These are phyloP conservation scores for Xylaria sp. DNA, from an alignment of 2,329 filamentous ascomycete genomes.

Conservation along the genomic window DNA sequence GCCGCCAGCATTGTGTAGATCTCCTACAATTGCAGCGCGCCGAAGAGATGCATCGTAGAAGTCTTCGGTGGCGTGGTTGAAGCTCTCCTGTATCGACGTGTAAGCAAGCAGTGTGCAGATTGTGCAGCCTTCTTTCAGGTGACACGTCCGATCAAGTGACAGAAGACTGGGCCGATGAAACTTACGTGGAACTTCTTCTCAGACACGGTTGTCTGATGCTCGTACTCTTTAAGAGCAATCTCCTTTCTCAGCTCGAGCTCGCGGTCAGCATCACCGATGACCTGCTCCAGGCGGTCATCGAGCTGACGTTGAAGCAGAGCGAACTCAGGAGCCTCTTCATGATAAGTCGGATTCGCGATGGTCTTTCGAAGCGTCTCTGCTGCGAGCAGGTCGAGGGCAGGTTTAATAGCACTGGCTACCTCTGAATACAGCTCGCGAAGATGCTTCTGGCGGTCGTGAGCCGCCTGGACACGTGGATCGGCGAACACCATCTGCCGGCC, in stretches of 20 bases:
- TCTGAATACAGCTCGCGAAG: constrained; percentile 61
- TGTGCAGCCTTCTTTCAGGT: constrained; percentile 8
- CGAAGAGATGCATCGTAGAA: constrained; percentile 29
- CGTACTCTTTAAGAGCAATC: constrained; percentile 31
- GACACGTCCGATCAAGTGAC: constrained; percentile 4
- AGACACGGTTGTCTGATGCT: constrained; percentile 35
- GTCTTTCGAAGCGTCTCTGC: constrained; percentile 50
- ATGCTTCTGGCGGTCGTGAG: constrained; percentile 59
- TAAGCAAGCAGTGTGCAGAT: constrained; percentile 23
- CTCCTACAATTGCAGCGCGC: constrained; percentile 25
- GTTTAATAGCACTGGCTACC: constrained; percentile 58
- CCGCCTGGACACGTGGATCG: constrained; percentile 50
- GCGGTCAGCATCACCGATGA: constrained; percentile 25
- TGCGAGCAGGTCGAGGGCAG: constrained; percentile 60
- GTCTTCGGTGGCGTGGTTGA: constrained; percentile 27
- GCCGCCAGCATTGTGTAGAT: constrained; percentile 27
- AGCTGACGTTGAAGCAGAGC: constrained; percentile 47
- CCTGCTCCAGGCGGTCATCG: constrained; percentile 37
- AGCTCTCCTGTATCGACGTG: constrained; percentile 24
- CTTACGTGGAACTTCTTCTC: constrained; percentile 40
- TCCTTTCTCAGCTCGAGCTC: constrained; percentile 33
- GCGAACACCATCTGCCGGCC: constrained; percentile 52
- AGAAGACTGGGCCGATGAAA: constrained; percentile 17
- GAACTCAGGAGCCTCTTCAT: constrained; percentile 52
- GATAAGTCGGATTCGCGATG: constrained; percentile 48